Percentiles rank a stretch among this genome's conserved stretches.
Conservation (phyloP, 2,329 filamentous ascomycete species). For the Grosmannia serpens region DNA sequence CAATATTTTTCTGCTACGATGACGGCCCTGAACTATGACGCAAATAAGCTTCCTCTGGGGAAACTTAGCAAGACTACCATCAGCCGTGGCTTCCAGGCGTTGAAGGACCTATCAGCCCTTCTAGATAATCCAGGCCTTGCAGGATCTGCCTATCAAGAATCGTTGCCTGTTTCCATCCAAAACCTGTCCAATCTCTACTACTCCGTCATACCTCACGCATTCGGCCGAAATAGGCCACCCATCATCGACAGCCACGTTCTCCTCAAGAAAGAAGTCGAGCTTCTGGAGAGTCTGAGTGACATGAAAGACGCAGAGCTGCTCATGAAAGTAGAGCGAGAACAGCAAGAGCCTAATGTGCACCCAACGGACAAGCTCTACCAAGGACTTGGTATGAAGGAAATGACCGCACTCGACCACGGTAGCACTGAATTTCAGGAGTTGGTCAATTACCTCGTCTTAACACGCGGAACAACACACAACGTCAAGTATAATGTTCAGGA, state of each 20-base stretch:
- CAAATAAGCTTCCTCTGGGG: slow-evolving; percentile 67
- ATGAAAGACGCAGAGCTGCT: slow-evolving; percentile 75
- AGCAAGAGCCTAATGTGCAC: slow-evolving; percentile 41
- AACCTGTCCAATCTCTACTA: slow-evolving; percentile 70
- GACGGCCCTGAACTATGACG: slow-evolving; percentile 57
- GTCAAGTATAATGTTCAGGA: slow-evolving; percentile 51
- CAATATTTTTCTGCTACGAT: slow-evolving; percentile 58
- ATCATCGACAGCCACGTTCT: slow-evolving; percentile 43
- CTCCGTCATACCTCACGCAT: slow-evolving; percentile 69
- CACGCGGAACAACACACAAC: slow-evolving; percentile 55
- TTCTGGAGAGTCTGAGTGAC: slow-evolving; percentile 70
- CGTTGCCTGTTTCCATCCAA: slow-evolving; percentile 35
- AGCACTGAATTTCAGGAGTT: slow-evolving; percentile 56
- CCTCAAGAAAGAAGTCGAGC: slow-evolving; percentile 66
- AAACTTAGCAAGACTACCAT: slow-evolving; percentile 76
- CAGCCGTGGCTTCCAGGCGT: slow-evolving; percentile 58
- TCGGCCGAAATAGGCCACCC: slow-evolving; percentile 63
- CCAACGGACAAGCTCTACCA: slow-evolving; percentile 62
- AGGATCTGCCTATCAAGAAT: slow-evolving; percentile 26
- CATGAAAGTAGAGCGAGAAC: slow-evolving; percentile 52
- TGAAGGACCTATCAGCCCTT: slow-evolving; percentile 63
- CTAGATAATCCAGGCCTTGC: slow-evolving; percentile 43
- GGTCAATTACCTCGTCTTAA: slow-evolving; percentile 52
- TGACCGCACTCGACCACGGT: slow-evolving; percentile 51
- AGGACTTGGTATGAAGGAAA: slow-evolving; percentile 61